Evolutionary conservation across 768 basidiomycete species (phyloP).

Genomic region (Rhodotorula sphaerocarpa): DNA sequence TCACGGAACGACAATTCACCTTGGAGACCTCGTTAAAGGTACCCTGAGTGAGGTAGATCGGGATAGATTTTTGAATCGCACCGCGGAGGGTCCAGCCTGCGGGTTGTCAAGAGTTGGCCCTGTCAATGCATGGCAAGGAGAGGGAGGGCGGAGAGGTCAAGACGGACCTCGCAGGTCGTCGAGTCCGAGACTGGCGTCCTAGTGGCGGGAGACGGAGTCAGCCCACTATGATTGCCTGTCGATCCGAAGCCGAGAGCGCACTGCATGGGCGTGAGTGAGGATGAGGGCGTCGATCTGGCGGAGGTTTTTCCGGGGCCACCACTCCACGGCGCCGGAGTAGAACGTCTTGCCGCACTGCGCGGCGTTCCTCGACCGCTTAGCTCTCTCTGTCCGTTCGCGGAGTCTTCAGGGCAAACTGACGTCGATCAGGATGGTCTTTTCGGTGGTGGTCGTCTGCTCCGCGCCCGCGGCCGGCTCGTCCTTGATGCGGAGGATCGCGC

Average conservation of each 20-base stretch:
- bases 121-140: no score
- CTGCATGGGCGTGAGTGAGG: constrained; percentile 81
- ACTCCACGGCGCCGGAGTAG: constrained; percentile 43
- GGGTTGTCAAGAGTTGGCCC: no score
- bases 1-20: no score
- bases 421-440: constrained; percentile 31
- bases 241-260: not conserved
- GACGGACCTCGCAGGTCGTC: constrained; percentile 72
- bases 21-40: constrained; percentile 62
- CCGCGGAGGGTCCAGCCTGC: constrained; percentile 64
- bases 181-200: constrained; percentile 71
- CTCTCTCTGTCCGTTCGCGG: no score
- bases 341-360: constrained; percentile 44
- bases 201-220: constrained; percentile 34
- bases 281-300: constrained; percentile 65
- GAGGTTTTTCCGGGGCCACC: constrained; percentile 65
- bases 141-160: not conserved
- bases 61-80: constrained; percentile 63
- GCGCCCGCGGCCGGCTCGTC: not conserved
- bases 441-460: constrained; percentile 23
- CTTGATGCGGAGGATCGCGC: constrained; percentile 54
- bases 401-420: constrained; percentile 1
- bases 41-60: constrained; percentile 60
- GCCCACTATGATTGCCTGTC: no score
- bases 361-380: no score